Evolutionary conservation across 176 grass and related monocot genomes (phyloP), one percentile per base, ranked within the genome.

Genomic region (Microstegium vimineum): DNA sequence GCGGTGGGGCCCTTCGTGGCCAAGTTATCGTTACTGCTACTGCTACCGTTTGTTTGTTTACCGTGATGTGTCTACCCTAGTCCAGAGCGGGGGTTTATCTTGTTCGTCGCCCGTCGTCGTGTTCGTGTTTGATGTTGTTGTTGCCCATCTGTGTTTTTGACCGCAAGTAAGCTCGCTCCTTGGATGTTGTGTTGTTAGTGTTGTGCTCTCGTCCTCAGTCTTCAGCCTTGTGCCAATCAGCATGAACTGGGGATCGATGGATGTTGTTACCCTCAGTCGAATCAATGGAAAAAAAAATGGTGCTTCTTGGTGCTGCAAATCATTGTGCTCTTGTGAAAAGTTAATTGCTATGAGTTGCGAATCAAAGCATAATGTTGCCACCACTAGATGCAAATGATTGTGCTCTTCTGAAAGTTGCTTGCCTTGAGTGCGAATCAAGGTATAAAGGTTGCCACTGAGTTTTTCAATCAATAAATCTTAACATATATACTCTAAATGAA

Each of bases 141-240:
- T 77, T 84, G 20, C 43, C 23, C 40, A 64, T 73, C 75, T 79
- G 84, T 86, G 68, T 66, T 86, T 86, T 80, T 86, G 68, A 80
- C 73, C 76, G 76, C 54, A 62, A 76, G 83, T 49, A 43, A 70
- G 51, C 10, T 75, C 23, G 31, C 10, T 73, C 7, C 14, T 49
- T 49, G 1, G 16, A 49, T 49, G 46, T 18, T 42, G 41, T 40
- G n/a, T 40, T 49, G 43, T 45, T 49, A 52, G 51, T 54, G 18
- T 2, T 54, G 51, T 54, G 18, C 20, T 16, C 45, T 20, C 47
- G 16, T 52, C 47, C 47, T 52, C 47, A n/a, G 10, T 43, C 41
- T 14, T 43, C 0, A 5, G 45, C 13, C 15, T 15, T 15, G 15
- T 17, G 14, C 45, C 15, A 3, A 30, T 22, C 57, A 8, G n/a